Evolutionary conservation across 1,139 yeast genomes (phyloP), one percentile per base, ranked within the genome.

Genomic region (Taiozyma sp.): DNA sequence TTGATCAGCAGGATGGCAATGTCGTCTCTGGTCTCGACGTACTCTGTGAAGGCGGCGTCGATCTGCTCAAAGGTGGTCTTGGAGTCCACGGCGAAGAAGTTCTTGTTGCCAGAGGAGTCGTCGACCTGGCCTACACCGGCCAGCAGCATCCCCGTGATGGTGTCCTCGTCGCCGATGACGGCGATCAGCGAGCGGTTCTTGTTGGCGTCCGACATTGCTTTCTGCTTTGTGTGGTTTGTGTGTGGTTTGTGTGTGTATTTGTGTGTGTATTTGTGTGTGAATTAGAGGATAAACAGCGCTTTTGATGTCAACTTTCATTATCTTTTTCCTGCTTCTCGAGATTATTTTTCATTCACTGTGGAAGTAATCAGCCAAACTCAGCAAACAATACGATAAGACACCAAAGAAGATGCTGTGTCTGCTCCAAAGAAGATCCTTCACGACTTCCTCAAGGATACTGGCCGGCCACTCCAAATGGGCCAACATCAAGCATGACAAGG

Each of bases 111-210:
- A 16, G 61, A 45, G 19, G 78, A 79, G 55, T 77, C 75, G 56
- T 85, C 73, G 29, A 90, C 84, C 67, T 93, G 96, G 30, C 99
- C 99, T 53, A 89, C 84, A 40, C 99, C 99, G 1, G 99, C 99
- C 55, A 93, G 78, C 45, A 93, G 75, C 75, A 95, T 80, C 6
- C 99, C 99, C 2, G 99, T 95, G 53, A 93, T 91, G 22, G 98
- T 86, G 66, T 93, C 99, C 71, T 91, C 99, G 65, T 91, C 99
- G 28, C 97, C 98, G 65, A 91, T 89, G 48, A 91, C 95, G 13
- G 97, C 98, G 52, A 91, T 74, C 60, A 89, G 76, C 45, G 85
- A 78, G 63, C 98, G 83, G 64, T 88, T 84, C 55, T 80, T 59
- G 45, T 54, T 56, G 2, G 51, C 52, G 21, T 53, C 57, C 3